Evolutionary conservation across 108 stramenopile species (phyloP).

Genomic region (Chaetoceros muelleri): DNA sequence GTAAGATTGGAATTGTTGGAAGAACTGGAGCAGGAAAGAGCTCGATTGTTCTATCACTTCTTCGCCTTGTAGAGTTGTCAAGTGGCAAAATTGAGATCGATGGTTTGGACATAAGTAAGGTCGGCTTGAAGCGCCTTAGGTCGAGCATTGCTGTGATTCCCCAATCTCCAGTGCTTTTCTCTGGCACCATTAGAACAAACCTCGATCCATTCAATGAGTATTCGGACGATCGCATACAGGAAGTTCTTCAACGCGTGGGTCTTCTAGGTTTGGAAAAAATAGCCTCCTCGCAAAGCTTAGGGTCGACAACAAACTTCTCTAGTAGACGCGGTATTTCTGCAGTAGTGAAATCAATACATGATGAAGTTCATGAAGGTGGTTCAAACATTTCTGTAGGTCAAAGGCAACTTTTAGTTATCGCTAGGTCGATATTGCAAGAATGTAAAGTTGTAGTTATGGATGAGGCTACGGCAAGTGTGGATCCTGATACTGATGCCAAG

Average conservation of each 20-base stretch:
- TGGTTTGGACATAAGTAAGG: slow-evolving; percentile 58
- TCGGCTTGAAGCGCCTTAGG: slow-evolving; percentile 76
- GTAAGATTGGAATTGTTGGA: slow-evolving; percentile 43
- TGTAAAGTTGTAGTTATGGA: slow-evolving; percentile 84
- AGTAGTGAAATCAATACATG: slow-evolving; percentile 48
- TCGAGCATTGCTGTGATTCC: slow-evolving; percentile 86
- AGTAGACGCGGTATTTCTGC: neutral
- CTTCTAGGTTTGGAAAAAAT: slow-evolving; percentile 13
- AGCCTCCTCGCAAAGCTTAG: slow-evolving; percentile 23
- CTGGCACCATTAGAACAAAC: slow-evolving; percentile 82
- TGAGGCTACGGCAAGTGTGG: slow-evolving; percentile 85
- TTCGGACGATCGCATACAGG: slow-evolving; percentile 40
- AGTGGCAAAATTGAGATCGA: slow-evolving; percentile 77
- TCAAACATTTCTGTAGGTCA: slow-evolving; percentile 91
- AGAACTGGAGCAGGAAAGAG: slow-evolving; percentile 28
- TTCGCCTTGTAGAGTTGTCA: slow-evolving; percentile 67
- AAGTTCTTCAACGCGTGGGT: slow-evolving; percentile 64
- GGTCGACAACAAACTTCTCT: too few species aligned
- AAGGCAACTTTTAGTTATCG: slow-evolving; percentile 92
- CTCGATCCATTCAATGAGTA: slow-evolving; percentile 84
- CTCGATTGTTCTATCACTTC: slow-evolving; percentile 73
- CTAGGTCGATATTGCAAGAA: slow-evolving; percentile 76
- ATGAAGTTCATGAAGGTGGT: slow-evolving; percentile 78
- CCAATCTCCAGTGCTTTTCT: slow-evolving; percentile 92
- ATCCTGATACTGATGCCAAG: slow-evolving; percentile 81